phyloP scores from a whole-genome alignment of 2,329 filamentous ascomycete species.

The Hypoxylon sp. region DNA sequence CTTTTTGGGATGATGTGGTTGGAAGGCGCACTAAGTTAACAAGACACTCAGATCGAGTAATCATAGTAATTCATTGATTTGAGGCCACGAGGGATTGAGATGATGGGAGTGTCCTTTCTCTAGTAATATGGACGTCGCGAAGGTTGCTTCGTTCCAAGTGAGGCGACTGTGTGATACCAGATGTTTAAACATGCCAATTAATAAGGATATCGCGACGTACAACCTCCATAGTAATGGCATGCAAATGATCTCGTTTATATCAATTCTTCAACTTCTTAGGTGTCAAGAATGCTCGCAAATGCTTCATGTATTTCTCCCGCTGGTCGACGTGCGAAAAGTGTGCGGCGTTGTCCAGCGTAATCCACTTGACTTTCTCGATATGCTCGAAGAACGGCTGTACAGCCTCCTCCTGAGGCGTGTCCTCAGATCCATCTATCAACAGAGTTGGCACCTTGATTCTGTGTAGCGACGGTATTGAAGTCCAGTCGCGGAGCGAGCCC shows the following conservation, averaged over 20 bases:
- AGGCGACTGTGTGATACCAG: neutral
- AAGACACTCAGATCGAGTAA: slow-evolving; percentile 4
- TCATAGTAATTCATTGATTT: neutral
- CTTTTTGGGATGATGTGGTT: slow-evolving; percentile 31
- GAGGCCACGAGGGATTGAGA: neutral
- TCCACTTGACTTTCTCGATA: slow-evolving; percentile 55
- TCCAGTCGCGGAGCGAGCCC: slow-evolving; percentile 40
- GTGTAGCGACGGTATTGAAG: slow-evolving; percentile 19
- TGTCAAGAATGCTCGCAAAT: slow-evolving; percentile 42
- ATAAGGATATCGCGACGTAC: too few species aligned
- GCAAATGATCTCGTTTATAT: neutral
- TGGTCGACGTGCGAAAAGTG: slow-evolving; percentile 55
- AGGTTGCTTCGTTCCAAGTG: neutral
- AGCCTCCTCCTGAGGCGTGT: slow-evolving; percentile 54
- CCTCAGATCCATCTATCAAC: slow-evolving; percentile 54
- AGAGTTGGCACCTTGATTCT: slow-evolving; percentile 50
- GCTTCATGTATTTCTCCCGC: slow-evolving; percentile 48
- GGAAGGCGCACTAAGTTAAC: slow-evolving; percentile 15
- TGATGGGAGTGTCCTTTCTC: neutral
- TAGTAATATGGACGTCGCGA: neutral
- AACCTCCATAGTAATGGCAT: too few species aligned
- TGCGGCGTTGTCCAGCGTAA: slow-evolving; percentile 53
- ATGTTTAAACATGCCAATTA: neutral
- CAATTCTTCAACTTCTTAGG: too few species aligned
- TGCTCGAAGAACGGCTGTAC: slow-evolving; percentile 54